Percentiles rank a stretch among this genome's conserved stretches.
These are phyloP conservation scores for Psilocybe subaeruginosa DNA, from an alignment of 768 basidiomycete genomes.

Conservation along the genomic window DNA sequence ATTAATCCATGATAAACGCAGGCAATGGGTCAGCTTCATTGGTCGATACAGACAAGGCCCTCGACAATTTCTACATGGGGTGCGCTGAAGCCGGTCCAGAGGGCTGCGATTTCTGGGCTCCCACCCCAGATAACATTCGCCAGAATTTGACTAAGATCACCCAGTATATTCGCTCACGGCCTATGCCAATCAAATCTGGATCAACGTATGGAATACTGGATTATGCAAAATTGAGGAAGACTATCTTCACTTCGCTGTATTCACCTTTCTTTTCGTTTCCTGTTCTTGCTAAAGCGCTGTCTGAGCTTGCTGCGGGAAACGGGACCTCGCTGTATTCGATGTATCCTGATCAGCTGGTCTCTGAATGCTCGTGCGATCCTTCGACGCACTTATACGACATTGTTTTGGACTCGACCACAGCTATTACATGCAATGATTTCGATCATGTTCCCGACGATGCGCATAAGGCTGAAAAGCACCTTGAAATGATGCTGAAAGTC, in stretches of 20 bases:
- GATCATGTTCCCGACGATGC: slow-evolving; percentile 28
- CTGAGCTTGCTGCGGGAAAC: slow-evolving; percentile 34
- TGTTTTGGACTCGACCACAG: slow-evolving; percentile 4
- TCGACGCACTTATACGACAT: not conserved
- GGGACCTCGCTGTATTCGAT: slow-evolving; percentile 13
- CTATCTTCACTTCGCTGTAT: slow-evolving; percentile 36
- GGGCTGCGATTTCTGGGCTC: slow-evolving; percentile 39
- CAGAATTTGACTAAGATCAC: slow-evolving; percentile 37
- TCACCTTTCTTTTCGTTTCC: slow-evolving; percentile 34
- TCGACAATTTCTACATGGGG: slow-evolving; percentile 35
- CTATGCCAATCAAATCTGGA: slow-evolving; percentile 33
- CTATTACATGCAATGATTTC: slow-evolving; percentile 40
- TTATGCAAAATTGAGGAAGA: slow-evolving; percentile 28
- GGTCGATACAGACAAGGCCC: slow-evolving; percentile 37
- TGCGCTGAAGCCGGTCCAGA: slow-evolving; percentile 40
- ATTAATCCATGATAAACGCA: slow-evolving; percentile 18
- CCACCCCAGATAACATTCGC: slow-evolving; percentile 30
- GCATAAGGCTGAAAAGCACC: slow-evolving; percentile 30
- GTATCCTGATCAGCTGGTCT: not conserved
- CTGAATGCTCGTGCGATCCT: not conserved
- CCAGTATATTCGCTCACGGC: slow-evolving; percentile 27
- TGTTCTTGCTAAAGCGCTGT: slow-evolving; percentile 35
- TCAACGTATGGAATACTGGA: slow-evolving; percentile 37
- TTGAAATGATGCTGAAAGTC: slow-evolving; percentile 20
- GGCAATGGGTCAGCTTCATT: slow-evolving; percentile 36